Percentiles rank a stretch among this genome's conserved stretches.
Evolutionary conservation across 2,329 filamentous ascomycete species (phyloP).

Genomic region (Fusarium nurragi): DNA sequence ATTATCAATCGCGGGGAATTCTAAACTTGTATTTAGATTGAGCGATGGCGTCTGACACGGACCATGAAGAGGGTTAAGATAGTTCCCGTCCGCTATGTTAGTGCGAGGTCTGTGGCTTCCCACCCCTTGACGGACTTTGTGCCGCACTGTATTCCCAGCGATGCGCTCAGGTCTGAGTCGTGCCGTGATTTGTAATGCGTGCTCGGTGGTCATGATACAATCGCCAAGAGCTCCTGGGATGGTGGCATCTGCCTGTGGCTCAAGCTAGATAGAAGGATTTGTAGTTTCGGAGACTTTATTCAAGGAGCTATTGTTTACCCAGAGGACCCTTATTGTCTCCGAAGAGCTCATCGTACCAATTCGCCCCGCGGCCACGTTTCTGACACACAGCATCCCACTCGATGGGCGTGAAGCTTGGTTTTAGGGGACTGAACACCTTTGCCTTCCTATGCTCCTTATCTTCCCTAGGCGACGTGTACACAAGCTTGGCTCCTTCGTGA

Average conservation of each 20-base stretch:
- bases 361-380: conserved; percentile 33
- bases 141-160: not conserved
- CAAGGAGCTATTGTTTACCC: not conserved
- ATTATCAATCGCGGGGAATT: not conserved
- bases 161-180: not conserved
- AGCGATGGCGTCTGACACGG: conserved; percentile 11
- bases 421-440: conserved; percentile 41
- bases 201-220: conserved; percentile 2
- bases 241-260: not conserved
- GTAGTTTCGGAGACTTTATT: not conserved
- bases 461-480: conserved; percentile 41
- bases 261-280: not conserved
- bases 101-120: not conserved
- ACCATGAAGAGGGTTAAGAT: not conserved
- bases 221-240: conserved; percentile 6
- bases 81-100: conserved; percentile 4
- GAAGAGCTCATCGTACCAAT: conserved; percentile 50
- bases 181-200: conserved; percentile 5
- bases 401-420: conserved; percentile 38
- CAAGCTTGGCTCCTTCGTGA: conserved; percentile 11
- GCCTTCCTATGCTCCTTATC: conserved; percentile 20
- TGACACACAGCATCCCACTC: conserved; percentile 50
- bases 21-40: not conserved
- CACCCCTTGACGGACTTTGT: not conserved
- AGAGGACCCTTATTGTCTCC: conserved; percentile 48